Evolutionary conservation across 352 stramenopile species (phyloP).

Genomic region (Globisporangium heterothallicum): DNA sequence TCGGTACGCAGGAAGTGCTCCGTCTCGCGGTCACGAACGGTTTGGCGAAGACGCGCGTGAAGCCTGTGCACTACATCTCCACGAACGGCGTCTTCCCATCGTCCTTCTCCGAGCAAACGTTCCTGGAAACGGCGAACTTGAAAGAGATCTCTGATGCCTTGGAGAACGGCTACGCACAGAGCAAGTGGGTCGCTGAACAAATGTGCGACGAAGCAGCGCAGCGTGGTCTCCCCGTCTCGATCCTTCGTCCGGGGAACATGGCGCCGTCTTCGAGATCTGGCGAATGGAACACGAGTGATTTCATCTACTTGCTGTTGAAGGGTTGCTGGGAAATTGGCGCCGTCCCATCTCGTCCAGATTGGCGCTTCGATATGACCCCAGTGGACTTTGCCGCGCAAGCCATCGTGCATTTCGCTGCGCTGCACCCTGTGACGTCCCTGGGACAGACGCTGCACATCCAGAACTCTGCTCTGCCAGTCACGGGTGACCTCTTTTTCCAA

Average conservation of each 20-base stretch:
- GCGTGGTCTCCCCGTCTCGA: constrained; percentile 77
- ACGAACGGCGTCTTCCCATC: constrained; percentile 90
- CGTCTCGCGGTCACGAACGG: constrained; percentile 81
- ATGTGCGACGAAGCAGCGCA: constrained; percentile 75
- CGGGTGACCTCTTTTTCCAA: constrained; percentile 45
- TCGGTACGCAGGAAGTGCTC: constrained; percentile 87
- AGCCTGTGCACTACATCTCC: constrained; percentile 86
- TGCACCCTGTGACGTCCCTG: constrained; percentile 44
- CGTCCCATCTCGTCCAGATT: constrained; percentile 57
- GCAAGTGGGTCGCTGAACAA: constrained; percentile 90
- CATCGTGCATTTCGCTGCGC: constrained; percentile 73
- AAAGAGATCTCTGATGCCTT: constrained; percentile 52
- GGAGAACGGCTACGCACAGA: constrained; percentile 85
- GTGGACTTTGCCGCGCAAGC: constrained; percentile 88
- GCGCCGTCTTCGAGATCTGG: constrained; percentile 52
- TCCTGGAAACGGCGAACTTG: constrained; percentile 52
- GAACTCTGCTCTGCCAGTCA: constrained; percentile 37
- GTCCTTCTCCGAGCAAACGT: constrained; percentile 19
- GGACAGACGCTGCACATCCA: constrained; percentile 76
- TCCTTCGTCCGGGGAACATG: constrained; percentile 90
- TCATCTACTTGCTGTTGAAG: constrained; percentile 86
- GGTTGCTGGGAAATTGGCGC: constrained; percentile 62
- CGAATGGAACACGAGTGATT: constrained; percentile 85
- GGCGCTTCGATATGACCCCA: constrained; percentile 89
- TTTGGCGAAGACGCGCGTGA: constrained; percentile 70